Evolutionary conservation across 148 eudicot species (phyloP).

Genomic region (Rhododendron vialii): DNA sequence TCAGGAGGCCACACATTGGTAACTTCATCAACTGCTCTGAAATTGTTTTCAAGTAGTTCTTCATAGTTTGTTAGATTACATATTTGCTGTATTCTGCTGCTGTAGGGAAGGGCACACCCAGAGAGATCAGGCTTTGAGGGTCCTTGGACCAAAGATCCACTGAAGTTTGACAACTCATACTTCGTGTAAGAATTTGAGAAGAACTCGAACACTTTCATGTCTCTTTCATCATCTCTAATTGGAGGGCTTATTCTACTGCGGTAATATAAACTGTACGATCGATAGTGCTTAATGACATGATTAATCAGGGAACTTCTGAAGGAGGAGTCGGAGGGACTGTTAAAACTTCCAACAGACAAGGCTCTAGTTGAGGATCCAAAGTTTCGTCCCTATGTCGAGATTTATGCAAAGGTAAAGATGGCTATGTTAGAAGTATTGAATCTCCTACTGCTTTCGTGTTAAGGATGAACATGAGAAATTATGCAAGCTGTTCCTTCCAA

Average conservation of each 20-base stretch:
- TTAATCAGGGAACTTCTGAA: conserved; percentile 64
- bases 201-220: not conserved
- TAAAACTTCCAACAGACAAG: conserved; percentile 81
- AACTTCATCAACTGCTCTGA: not conserved
- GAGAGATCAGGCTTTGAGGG: conserved; percentile 91
- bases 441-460: not conserved
- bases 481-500: not conserved
- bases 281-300: not conserved
- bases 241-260: not conserved
- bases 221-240: not conserved
- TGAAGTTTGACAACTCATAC: conserved; percentile 86
- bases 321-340: conserved; percentile 46
- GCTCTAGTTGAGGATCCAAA: conserved; percentile 57
- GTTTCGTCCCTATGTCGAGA: conserved; percentile 51
- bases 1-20: conserved; percentile 96
- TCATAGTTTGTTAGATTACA: not conserved
- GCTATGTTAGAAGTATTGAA: not conserved
- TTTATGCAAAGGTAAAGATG: conserved; percentile 64
- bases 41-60: not conserved
- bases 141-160: conserved; percentile 74
- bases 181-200: conserved; percentile 45
- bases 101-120: conserved; percentile 74
- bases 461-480: not conserved
- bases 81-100: conserved; percentile 10
- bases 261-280: not conserved